A percentile compares a stretch with the other conserved stretches of the same genome.
phyloP scores from a whole-genome alignment of 768 basidiomycete species.

The Vararia minispora region DNA sequence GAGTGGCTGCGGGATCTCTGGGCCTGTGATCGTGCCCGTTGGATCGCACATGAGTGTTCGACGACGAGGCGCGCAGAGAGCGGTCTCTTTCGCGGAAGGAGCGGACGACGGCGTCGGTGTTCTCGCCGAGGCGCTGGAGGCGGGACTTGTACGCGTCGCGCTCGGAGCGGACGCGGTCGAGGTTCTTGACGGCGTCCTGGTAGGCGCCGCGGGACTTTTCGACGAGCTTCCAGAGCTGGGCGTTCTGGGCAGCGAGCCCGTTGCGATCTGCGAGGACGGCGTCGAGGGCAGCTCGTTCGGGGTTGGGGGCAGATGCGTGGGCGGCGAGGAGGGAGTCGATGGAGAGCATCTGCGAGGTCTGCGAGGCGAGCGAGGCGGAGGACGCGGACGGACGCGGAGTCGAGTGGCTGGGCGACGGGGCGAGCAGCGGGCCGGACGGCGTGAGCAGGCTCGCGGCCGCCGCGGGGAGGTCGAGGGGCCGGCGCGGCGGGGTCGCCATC shows the following conservation, averaged over 20 bases:
- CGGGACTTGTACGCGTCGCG: slow-evolving; percentile 49
- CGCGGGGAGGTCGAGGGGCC: background rate
- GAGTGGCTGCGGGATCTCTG: slow-evolving; percentile 10
- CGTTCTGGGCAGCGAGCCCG: slow-evolving; percentile 67
- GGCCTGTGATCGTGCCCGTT: slow-evolving; percentile 13
- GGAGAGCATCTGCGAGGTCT: slow-evolving; percentile 21
- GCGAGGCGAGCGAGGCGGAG: slow-evolving; percentile 19
- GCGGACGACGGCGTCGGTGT: slow-evolving; percentile 29
- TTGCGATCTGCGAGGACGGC: slow-evolving; percentile 75
- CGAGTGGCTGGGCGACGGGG: slow-evolving; percentile 2
- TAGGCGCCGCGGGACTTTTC: slow-evolving; percentile 86
- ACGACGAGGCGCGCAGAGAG: slow-evolving; percentile 19
- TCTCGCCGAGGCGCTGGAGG: slow-evolving; percentile 29
- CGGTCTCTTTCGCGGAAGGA: slow-evolving; percentile 20
- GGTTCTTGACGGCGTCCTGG: slow-evolving; percentile 69
- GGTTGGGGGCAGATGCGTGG: slow-evolving; percentile 43
- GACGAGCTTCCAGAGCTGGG: slow-evolving; percentile 90
- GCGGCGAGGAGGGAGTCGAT: slow-evolving; percentile 43
- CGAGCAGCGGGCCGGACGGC: background rate
- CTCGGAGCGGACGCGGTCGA: slow-evolving; percentile 75
- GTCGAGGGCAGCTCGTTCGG: slow-evolving; percentile 53
- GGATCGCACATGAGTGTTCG: slow-evolving; percentile 20
- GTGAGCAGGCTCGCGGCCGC: too few relatives aligned
- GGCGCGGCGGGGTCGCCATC: background rate
- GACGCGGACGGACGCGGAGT: slow-evolving; percentile 18